Evolutionary conservation across 2,329 filamentous ascomycete genomes (phyloP), one percentile per base, ranked within the genome.

Genomic region (Pezicula carpinea): DNA sequence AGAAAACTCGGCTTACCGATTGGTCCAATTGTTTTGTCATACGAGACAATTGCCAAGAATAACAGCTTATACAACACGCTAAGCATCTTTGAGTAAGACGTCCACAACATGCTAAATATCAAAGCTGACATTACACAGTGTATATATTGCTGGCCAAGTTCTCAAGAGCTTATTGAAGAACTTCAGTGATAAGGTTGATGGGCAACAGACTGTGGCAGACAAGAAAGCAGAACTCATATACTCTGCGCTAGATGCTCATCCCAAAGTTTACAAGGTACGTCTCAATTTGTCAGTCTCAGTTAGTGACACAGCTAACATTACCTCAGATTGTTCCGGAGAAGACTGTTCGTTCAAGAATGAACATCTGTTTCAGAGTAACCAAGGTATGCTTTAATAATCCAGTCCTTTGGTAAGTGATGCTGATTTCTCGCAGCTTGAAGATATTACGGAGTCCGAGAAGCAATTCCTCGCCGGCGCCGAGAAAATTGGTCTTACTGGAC

Each of bases 61-160:
- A 93, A 95, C 72, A 93, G 87, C 58, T 76, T 97, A 22, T 97
- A 97, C 73, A 97, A 97, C 69, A 97, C 92, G 0, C 73, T 97
- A 10, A 91, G 89, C 60, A 95, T 97, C 61, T 96, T 97, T 61
- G 91, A 64, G 79, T 82, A 66, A 62, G 77, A 69, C 1, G 29
- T 2, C n/a, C 21, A 8, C 19, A 13, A 8, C 33, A 18, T 14
- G 7, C 21, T 50, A 17, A 52, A 34, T 11, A 34, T 21, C 7
- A 14, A 19, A 32, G 17, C 48, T 52, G 39, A 55, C 17, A 6
- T 26, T 6, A 21, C 5, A 21, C 44, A 81, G 92, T 65, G 87
- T 96, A 32, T 97, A 85, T 72, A 80, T 96, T 45, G 88, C 89
- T 14, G 90, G 90, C n/a, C 82, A 88, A 64, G 91, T 97, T 43